Base-by-base conservation (phyloP, 2,329 filamentous ascomycete genomes). In the Sporothrix mexicana region DNA sequence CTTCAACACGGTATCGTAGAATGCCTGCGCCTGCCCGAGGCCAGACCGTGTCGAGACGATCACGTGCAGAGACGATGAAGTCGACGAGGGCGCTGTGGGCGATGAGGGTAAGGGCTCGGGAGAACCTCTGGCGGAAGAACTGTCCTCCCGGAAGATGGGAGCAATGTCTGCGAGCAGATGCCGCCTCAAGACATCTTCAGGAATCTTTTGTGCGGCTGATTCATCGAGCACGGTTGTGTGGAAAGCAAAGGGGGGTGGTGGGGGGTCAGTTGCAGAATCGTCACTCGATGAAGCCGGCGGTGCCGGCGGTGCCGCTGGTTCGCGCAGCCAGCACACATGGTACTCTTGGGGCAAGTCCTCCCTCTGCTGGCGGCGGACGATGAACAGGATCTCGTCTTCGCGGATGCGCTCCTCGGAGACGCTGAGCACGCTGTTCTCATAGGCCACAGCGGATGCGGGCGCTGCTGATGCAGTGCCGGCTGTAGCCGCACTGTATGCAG, bases 41-140 rank as follows among this genome's bases (percentile, higher is more conserved):
- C 92, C 92, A 0, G 92, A 93, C 23, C 84, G 83, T 0, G 87
- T 90, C 0, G 92, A 94, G 20, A 94, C 85, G 25, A 95, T 79
- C 20, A 94, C 83, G 76, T 93, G 86, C n/a, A 91, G 79, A 13
- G 80, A 74, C n/a, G 77, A 78, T 25, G 80, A 75, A 13, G 76
- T 77, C 36, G 70, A 74, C 12, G 70, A 57, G 1, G 30, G 30
- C 30, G 30, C 5, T 36, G 30, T 36, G 3, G 30, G 30, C 30
- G 75, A 72, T 17, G 25, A 45, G 20, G 36, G 23, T 4, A 49
- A 67, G 4, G 70, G 59, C 20, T 25, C 9, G 1, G 74, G 71
- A 23, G 51, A 55, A 5, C 30, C 30, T 36, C 30, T 36, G 41
- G 41, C 61, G 61, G 25, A 5, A 0, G 25, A n/a, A 4, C 23